These are phyloP conservation scores for Fraxinus greggii DNA, from an alignment of 305 asterid species.

Conservation along the genomic window DNA sequence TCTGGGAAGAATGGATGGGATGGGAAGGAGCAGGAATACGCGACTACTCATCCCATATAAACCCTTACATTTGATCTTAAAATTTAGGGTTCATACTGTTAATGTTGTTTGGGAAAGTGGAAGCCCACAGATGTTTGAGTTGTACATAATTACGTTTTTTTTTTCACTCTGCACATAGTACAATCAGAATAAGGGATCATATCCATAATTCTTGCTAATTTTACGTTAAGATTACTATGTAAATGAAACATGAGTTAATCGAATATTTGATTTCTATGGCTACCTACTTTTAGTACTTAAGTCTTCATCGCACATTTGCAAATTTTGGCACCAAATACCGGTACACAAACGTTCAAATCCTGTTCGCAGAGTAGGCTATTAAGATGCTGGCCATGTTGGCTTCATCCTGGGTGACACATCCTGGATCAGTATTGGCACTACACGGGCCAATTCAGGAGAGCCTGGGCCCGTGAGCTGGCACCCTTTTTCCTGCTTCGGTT, in stretches of 20 bases:
- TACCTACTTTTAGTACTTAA: not conserved
- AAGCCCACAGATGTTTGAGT: conserved; percentile 10
- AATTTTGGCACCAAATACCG: not conserved
- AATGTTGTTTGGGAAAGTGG: not conserved
- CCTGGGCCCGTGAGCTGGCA: not conserved
- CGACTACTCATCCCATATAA: conserved; percentile 73
- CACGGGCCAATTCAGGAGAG: not conserved
- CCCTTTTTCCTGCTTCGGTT: not conserved
- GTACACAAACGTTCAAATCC: not conserved
- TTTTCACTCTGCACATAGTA: not conserved
- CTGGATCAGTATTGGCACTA: not conserved
- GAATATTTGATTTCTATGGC: not conserved
- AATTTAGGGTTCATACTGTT: not conserved
- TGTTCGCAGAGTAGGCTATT: not conserved
- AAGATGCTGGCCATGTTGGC: not conserved
- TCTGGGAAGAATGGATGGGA: conserved; percentile 99
- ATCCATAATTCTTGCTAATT: not conserved
- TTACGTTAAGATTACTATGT: not conserved
- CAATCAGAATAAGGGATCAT: not conserved
- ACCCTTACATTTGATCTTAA: conserved; percentile 58
- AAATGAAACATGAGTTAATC: not conserved
- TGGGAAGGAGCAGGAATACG: conserved; percentile 93
- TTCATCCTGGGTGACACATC: not conserved
- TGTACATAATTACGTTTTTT: conserved; percentile 1
- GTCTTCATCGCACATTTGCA: not conserved